These are phyloP conservation scores for Histomonas meleagridis DNA, from an alignment of 208 protist species.

Conservation along the genomic window DNA sequence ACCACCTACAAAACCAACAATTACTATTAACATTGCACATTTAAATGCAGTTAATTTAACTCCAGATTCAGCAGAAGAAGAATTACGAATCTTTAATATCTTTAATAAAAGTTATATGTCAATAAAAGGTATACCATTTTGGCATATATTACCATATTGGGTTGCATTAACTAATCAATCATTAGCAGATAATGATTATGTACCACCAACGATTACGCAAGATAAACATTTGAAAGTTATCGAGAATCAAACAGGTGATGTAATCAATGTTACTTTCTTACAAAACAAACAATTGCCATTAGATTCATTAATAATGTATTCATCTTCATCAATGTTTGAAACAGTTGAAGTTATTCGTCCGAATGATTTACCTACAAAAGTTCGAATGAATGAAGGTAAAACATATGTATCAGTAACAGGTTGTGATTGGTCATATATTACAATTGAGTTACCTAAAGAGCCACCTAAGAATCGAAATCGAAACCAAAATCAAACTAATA, in stretches of 20 bases:
- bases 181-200: neutral
- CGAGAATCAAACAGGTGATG: neutral
- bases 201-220: neutral
- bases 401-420: neutral
- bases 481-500: neutral
- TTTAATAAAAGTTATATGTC: neutral
- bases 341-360: neutral
- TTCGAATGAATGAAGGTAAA: neutral
- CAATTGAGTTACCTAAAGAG: neutral
- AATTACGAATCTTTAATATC: neutral
- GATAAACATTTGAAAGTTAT: neutral
- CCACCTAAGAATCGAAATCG: neutral
- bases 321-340: neutral
- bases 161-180: neutral
- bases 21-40: too few relatives aligned
- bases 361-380: neutral
- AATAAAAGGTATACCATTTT: neutral
- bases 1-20: neutral
- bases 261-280: neutral
- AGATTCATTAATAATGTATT: neutral
- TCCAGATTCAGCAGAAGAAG: neutral
- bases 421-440: neutral
- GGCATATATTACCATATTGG: neutral
- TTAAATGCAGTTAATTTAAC: neutral
- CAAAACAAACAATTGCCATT: neutral